Base-by-base conservation (phyloP, 2,329 filamentous ascomycete genomes). In the Paradendryphiella salina region DNA sequence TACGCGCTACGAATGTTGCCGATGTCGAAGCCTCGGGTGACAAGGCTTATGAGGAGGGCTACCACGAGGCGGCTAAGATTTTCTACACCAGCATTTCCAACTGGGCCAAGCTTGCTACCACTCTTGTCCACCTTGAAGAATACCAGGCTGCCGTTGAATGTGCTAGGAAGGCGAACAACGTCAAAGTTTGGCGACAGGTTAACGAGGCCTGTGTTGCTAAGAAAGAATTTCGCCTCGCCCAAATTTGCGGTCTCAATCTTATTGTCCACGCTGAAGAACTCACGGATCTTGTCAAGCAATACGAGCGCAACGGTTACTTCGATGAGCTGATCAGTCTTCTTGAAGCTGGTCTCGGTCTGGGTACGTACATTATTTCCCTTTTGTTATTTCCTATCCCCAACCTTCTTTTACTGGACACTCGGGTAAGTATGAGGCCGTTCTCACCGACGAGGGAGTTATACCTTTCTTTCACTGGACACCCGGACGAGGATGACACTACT, bases 131-230 rank as follows among this genome's bases (percentile, higher is more conserved):
- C 74, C 85, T 99, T 5, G 88, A 87, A 60, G 94, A 99, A 64
- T 97, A 99, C 79, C 95, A 99, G 76, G 90, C 90, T 64, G 94
- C 94, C 37, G 94, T 99, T 34, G 94, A 99, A 74, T 96, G 91
- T 69, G 94, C 95, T 20, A 89, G 94, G 73, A 97, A 99, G 79
- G 94, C 94, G 66, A 99, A 97, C 81, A 97, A 90, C 76, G 92
- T 96, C 76, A 96, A 96, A 80, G 94, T 99, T 44, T 99, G 94
- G 94, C 96, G 94, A 77, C 90, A 99, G 76, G 94, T 99, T 63
- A 95, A 97, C 77, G 88, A 90, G 70, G 94, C 93, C 17, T 99
- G 94, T 71, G 89, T 99, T 60, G 85, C 84, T 56, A 99, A 97
- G 85, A 97, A 96, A 80, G 94, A 99, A 73, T 99, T 99, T 85